Conservation (phyloP, 345 rosid species). For the Linum usitatissimum region DNA sequence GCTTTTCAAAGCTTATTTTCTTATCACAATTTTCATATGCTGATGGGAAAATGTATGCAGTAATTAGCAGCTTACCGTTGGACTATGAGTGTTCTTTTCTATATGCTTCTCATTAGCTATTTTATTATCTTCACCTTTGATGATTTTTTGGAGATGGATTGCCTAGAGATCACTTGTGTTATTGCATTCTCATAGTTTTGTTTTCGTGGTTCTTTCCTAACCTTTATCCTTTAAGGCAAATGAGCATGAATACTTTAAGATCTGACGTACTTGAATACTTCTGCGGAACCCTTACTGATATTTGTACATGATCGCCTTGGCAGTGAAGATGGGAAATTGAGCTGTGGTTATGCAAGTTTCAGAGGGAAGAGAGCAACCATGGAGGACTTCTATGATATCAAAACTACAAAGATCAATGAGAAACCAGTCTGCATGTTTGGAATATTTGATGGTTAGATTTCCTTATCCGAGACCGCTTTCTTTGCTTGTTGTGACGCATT, state of each 20-base stretch:
- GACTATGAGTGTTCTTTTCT: background rate
- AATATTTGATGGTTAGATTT: conserved; percentile 82
- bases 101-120: background rate
- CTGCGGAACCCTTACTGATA: background rate
- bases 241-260: background rate
- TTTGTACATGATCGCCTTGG: conserved; percentile 16
- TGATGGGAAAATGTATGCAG: background rate
- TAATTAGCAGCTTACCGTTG: background rate
- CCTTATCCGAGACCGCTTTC: background rate
- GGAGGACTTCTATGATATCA: conserved; percentile 90
- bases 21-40: no score
- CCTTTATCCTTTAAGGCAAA: no score
- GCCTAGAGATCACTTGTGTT: background rate
- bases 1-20: no score
- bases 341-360: conserved; percentile 93
- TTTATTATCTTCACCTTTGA: background rate
- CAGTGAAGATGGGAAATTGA: conserved; percentile 82
- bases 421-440: conserved; percentile 84
- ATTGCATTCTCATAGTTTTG: background rate
- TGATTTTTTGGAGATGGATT: background rate
- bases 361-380: conserved; percentile 91
- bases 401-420: conserved; percentile 60
- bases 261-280: background rate
- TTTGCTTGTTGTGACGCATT: background rate
- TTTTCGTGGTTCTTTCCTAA: no score